Percentiles rank a stretch among this genome's conserved stretches.
Conservation (phyloP, 192 early-diverging fungal genomes). For the Thamnidium elegans region DNA sequence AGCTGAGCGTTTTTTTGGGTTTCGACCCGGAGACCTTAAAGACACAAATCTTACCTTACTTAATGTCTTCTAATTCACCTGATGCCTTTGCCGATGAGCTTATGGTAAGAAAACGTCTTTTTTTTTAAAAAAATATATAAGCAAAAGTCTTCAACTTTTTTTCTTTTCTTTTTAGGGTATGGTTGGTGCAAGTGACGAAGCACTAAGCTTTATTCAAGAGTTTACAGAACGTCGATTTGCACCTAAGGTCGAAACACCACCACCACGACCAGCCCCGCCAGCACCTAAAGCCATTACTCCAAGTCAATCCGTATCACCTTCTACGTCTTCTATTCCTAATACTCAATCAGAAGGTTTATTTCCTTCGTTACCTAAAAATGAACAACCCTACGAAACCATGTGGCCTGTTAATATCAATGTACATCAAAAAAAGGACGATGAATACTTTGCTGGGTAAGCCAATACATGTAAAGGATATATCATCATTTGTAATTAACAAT, state of each 20-base stretch:
- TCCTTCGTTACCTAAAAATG: conserved; percentile 18
- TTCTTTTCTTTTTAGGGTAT: conserved; percentile 19
- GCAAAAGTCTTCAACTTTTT: not conserved
- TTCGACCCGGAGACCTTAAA: conserved; percentile 37
- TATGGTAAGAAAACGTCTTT: conserved; percentile 13
- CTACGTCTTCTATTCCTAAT: conserved; percentile 1
- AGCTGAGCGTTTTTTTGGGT: conserved; percentile 36
- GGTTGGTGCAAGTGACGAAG: conserved; percentile 27
- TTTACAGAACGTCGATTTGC: conserved; percentile 31
- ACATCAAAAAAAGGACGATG: conserved; percentile 15
- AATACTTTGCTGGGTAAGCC: conserved; percentile 5
- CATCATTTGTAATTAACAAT: not conserved
- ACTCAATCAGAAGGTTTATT: conserved; percentile 14
- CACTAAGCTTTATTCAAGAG: conserved; percentile 33
- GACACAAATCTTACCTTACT: conserved; percentile 37
- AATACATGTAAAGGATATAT: no score
- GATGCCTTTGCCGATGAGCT: conserved; percentile 30
- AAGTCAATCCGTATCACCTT: not conserved
- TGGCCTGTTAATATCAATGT: conserved; percentile 28
- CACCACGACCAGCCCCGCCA: not conserved
- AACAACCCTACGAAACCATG: conserved; percentile 5
- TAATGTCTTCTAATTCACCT: conserved; percentile 27
- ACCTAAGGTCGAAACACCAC: conserved; percentile 2
- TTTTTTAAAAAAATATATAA: not conserved
- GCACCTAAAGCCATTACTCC: conserved; percentile 1